Conservation (phyloP, 306 rosid genomes). For the Oemleria cerasiformis region DNA sequence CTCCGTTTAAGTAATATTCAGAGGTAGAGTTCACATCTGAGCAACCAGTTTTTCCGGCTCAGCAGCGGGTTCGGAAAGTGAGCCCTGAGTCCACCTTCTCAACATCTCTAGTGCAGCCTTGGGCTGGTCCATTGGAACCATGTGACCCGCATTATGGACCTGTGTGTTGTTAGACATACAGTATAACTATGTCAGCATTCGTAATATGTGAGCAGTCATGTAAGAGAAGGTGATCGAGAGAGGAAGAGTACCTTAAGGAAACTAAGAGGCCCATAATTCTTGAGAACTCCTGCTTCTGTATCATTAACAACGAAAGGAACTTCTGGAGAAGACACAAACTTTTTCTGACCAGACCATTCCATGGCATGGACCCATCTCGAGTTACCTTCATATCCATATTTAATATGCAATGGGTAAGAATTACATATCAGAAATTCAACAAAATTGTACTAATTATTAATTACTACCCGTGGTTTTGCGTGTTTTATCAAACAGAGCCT, state of each 20-base stretch:
- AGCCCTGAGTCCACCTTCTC: conserved; percentile 79
- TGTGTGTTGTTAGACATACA: conserved; percentile 32
- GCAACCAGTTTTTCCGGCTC: conserved; percentile 46
- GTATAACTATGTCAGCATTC: conserved; percentile 17
- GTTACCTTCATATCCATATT: conserved; percentile 58
- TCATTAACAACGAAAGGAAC: conserved; percentile 68
- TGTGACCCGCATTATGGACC: conserved; percentile 97
- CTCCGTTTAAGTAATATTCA: background rate
- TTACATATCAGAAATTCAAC: background rate
- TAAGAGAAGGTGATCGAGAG: background rate
- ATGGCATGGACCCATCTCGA: conserved; percentile 97
- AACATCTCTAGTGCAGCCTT: conserved; percentile 91
- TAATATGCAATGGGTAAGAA: conserved; percentile 8
- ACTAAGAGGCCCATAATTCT: conserved; percentile 76
- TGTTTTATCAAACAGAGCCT: background rate
- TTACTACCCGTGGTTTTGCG: background rate
- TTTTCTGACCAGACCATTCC: conserved; percentile 93
- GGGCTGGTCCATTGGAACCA: conserved; percentile 99
- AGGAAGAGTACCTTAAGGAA: conserved; percentile 76
- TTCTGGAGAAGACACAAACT: conserved; percentile 64
- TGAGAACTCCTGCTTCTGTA: conserved; percentile 79
- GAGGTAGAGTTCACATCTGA: conserved; percentile 37
- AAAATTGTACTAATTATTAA: background rate
- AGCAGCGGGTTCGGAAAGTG: conserved; percentile 42
- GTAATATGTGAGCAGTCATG: background rate